Conservation (phyloP, 2,329 filamentous ascomycete species). For the Ophiostoma himal-ulmi region DNA sequence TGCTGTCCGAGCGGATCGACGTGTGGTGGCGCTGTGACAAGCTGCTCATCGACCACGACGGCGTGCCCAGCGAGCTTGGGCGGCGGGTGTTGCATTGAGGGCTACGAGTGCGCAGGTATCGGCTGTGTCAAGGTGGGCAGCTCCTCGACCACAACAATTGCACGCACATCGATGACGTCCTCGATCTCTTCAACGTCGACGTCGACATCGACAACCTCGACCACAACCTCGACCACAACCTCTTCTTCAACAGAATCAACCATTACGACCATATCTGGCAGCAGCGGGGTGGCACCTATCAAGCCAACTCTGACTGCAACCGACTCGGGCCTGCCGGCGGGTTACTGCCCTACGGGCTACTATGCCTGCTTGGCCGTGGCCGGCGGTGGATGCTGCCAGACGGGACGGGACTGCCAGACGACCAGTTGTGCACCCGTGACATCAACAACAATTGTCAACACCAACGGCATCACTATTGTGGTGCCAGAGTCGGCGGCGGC, state of each 20-base stretch:
- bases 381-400: constrained; percentile 79
- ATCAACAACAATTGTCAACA: constrained; percentile 52
- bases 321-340: constrained; percentile 34
- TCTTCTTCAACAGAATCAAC: constrained; percentile 34
- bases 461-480: constrained; percentile 63
- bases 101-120: constrained; percentile 61
- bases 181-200: constrained; percentile 38
- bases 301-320: constrained; percentile 41
- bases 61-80: constrained; percentile 60
- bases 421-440: constrained; percentile 65
- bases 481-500: constrained; percentile 44
- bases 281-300: constrained; percentile 41
- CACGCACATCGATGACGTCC: constrained; percentile 36
- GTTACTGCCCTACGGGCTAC: constrained; percentile 77
- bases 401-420: constrained; percentile 75
- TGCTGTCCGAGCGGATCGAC: constrained; percentile 63
- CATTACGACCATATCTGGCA: constrained; percentile 19
- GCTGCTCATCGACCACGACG: constrained; percentile 57
- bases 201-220: constrained; percentile 36
- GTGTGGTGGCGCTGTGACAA: constrained; percentile 58
- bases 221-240: constrained; percentile 33
- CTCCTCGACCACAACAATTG: constrained; percentile 24
- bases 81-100: constrained; percentile 70
- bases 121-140: constrained; percentile 51
- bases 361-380: constrained; percentile 84